A percentile compares a stretch with the other conserved stretches of the same genome.
These are phyloP conservation scores for Polytrichum formosum DNA, from an alignment of 225 moss, liverwort and hornwort species.

Conservation along the genomic window DNA sequence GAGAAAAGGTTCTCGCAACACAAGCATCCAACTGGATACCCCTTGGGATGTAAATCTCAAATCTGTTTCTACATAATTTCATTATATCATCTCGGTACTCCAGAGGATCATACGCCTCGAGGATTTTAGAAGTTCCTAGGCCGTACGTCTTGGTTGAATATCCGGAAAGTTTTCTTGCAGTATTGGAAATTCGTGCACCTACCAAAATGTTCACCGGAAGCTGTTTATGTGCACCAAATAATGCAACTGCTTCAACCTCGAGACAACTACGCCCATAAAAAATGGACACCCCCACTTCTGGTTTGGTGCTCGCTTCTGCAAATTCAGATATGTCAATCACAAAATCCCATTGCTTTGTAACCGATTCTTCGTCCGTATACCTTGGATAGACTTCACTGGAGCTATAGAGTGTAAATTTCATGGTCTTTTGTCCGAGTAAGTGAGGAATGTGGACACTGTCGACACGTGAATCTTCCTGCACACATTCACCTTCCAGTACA, in stretches of 20 bases:
- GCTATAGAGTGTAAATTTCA: neutral
- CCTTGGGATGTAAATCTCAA: slow-evolving; percentile 7
- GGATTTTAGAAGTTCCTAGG: neutral
- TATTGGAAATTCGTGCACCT: neutral
- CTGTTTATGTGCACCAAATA: slow-evolving; percentile 8
- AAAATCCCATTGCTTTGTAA: slow-evolving; percentile 10
- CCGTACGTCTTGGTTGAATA: neutral
- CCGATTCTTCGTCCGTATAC: slow-evolving; percentile 7
- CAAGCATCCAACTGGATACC: slow-evolving; percentile 8
- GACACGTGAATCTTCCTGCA: slow-evolving; percentile 8
- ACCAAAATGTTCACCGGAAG: slow-evolving; percentile 1
- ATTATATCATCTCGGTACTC: neutral
- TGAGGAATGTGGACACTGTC: neutral
- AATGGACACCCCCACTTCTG: slow-evolving; percentile 5
- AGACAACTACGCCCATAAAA: slow-evolving; percentile 16
- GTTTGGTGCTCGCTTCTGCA: neutral
- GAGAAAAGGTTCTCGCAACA: slow-evolving; percentile 2
- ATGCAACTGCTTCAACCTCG: slow-evolving; percentile 10
- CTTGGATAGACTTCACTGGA: slow-evolving; percentile 4
- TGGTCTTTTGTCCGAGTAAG: neutral
- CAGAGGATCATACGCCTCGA: neutral
- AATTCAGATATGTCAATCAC: neutral
- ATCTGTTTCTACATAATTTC: neutral
- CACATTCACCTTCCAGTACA: neutral
- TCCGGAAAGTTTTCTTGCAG: neutral